Percentiles rank a stretch among this genome's conserved stretches.
phyloP scores from a whole-genome alignment of 2,329 filamentous ascomycete genomes.

The Aspergillus hortae region DNA sequence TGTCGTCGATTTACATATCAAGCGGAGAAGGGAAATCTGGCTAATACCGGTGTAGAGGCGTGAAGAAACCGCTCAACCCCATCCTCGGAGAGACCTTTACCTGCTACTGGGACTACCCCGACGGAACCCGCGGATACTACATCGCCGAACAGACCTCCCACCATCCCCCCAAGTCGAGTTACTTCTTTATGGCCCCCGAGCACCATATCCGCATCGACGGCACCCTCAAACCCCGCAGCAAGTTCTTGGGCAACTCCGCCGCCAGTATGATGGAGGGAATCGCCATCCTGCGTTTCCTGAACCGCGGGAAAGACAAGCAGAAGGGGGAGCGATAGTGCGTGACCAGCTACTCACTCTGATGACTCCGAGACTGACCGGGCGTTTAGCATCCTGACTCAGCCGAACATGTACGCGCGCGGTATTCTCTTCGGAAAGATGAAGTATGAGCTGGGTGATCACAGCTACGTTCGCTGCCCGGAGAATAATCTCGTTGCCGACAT shows the following conservation, averaged over 20 bases:
- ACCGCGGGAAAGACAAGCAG: slow-evolving; percentile 62
- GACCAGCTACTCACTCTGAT: neutral
- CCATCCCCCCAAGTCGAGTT: slow-evolving; percentile 96
- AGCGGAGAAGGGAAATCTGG: slow-evolving; percentile 2
- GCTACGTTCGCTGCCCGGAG: slow-evolving; percentile 86
- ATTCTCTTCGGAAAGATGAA: slow-evolving; percentile 99
- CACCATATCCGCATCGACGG: slow-evolving; percentile 94
- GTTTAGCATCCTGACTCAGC: slow-evolving; percentile 80
- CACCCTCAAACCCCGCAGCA: slow-evolving; percentile 89
- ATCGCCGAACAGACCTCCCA: slow-evolving; percentile 97
- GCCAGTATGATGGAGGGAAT: slow-evolving; percentile 98
- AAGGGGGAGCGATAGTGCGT: slow-evolving; percentile 83
- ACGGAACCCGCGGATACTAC: slow-evolving; percentile 86
- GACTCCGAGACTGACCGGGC: slow-evolving; percentile 4
- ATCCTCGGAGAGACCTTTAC: slow-evolving; percentile 93
- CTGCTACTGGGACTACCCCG: slow-evolving; percentile 90
- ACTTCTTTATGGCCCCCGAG: slow-evolving; percentile 96
- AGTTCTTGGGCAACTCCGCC: slow-evolving; percentile 93
- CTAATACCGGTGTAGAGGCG: slow-evolving; percentile 59
- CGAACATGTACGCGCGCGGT: slow-evolving; percentile 97
- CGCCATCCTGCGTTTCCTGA: slow-evolving; percentile 77
- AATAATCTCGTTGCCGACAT: slow-evolving; percentile 82
- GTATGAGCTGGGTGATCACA: slow-evolving; percentile 96
- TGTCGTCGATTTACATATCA: slow-evolving; percentile 45
- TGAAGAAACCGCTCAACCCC: slow-evolving; percentile 97